Percentiles rank a stretch among this genome's conserved stretches.
phyloP scores from a whole-genome alignment of 441 rosid species.

The Populus hybrid region DNA sequence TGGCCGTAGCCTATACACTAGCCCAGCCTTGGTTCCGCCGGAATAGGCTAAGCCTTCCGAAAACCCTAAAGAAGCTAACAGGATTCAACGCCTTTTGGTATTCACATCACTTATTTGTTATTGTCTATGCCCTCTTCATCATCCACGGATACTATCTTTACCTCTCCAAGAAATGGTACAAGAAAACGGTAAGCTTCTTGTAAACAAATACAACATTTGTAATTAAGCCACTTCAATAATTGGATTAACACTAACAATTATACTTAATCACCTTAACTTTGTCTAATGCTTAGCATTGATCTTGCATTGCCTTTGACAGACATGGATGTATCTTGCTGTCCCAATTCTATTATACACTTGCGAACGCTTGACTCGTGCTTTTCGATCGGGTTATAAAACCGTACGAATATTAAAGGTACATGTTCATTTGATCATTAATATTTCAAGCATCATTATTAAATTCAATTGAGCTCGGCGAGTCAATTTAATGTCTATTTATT shows the following conservation, averaged over 20 bases:
- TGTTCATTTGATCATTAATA: not conserved
- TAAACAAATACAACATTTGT: not conserved
- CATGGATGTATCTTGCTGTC: slow-evolving; percentile 88
- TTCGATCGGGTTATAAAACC: slow-evolving; percentile 62
- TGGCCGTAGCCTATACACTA: slow-evolving; percentile 55
- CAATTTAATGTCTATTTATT: accelerated
- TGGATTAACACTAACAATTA: not conserved
- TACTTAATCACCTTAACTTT: not conserved
- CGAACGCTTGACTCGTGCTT: slow-evolving; percentile 60
- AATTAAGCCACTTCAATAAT: not conserved
- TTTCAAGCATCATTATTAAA: not conserved
- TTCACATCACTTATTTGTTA: slow-evolving; percentile 64
- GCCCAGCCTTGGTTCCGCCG: slow-evolving; percentile 72
- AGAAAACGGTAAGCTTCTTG: slow-evolving; percentile 49
- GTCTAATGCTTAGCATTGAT: not conserved
- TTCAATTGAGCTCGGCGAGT: not conserved
- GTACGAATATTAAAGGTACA: slow-evolving; percentile 74
- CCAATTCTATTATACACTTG: slow-evolving; percentile 53
- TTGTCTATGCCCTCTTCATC: slow-evolving; percentile 60
- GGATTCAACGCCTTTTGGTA: slow-evolving; percentile 97
- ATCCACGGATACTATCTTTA: slow-evolving; percentile 60
- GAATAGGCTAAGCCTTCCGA: slow-evolving; percentile 60
- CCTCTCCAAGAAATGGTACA: slow-evolving; percentile 70
- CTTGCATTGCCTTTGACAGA: slow-evolving; percentile 28
- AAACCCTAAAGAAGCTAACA: slow-evolving; percentile 66